Percentiles rank a stretch among this genome's conserved stretches.
Evolutionary conservation across 805 yeast species (phyloP).

Genomic region (Pichia manshurica): DNA sequence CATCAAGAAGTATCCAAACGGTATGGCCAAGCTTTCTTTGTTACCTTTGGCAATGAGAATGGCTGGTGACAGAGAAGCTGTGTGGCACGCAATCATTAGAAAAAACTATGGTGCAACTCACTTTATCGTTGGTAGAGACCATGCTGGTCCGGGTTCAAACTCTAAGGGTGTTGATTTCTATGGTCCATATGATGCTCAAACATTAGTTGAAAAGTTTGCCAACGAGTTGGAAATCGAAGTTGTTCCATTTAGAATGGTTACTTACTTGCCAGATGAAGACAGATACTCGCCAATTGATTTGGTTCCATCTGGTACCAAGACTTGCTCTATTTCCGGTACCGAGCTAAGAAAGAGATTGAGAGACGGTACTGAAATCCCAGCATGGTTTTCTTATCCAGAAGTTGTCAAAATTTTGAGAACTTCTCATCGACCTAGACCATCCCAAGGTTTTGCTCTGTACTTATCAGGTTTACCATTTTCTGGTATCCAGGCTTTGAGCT

Average conservation of each 20-base stretch:
- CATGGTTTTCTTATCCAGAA: constrained; percentile 96
- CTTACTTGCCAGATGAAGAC: constrained; percentile 91
- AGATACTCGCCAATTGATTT: constrained; percentile 94
- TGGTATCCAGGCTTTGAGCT: constrained; percentile 60
- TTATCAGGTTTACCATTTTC: constrained; percentile 56
- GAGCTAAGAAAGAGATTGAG: constrained; percentile 84
- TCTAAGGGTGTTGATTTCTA: constrained; percentile 90
- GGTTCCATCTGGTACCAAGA: constrained; percentile 70
- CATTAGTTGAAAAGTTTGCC: constrained; percentile 66
- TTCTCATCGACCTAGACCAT: constrained; percentile 84
- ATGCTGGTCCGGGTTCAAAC: constrained; percentile 91
- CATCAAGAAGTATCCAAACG: constrained; percentile 87
- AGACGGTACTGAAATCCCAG: constrained; percentile 86
- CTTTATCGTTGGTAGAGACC: constrained; percentile 96
- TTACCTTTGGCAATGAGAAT: constrained; percentile 97
- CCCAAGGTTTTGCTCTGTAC: constrained; percentile 82
- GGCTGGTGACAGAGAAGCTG: constrained; percentile 98
- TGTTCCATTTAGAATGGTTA: constrained; percentile 95
- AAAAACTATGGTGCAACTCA: constrained; percentile 96
- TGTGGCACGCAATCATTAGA: constrained; percentile 96
- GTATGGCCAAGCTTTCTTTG: constrained; percentile 83
- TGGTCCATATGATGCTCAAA: constrained; percentile 97
- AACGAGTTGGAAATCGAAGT: constrained; percentile 82
- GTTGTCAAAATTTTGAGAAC: constrained; percentile 88
- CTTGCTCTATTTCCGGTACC: constrained; percentile 85